These are phyloP conservation scores for Arthrobotrys iridis DNA, from an alignment of 2,329 filamentous ascomycete species.

Conservation along the genomic window DNA sequence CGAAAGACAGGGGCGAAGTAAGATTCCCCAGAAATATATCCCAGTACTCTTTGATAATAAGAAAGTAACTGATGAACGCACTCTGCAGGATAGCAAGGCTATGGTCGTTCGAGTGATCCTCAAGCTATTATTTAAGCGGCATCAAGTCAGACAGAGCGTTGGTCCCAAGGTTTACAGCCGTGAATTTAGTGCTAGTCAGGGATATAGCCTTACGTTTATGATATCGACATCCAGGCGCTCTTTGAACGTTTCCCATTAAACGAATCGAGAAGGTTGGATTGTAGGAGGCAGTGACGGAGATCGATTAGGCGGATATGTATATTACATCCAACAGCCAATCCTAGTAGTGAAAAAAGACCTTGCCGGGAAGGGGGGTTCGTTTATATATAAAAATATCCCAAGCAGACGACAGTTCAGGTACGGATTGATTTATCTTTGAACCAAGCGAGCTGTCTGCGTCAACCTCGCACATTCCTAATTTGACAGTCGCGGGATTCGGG, in stretches of 20 bases:
- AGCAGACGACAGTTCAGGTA: conserved; percentile 16
- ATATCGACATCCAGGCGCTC: conserved; percentile 23
- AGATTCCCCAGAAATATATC: conserved; percentile 15
- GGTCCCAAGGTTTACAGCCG: conserved; percentile 12
- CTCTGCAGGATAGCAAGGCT: conserved; percentile 50
- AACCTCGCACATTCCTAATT: conserved; percentile 52
- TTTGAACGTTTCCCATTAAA: conserved; percentile 32
- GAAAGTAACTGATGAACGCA: conserved; percentile 53
- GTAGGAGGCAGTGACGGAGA: conserved; percentile 25
- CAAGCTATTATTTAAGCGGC: conserved; percentile 37
- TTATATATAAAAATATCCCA: conserved; percentile 45
- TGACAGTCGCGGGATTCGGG: conserved; percentile 42
- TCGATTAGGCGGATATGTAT: conserved; percentile 43
- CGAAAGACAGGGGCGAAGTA: not conserved
- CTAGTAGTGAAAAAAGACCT: conserved; percentile 14
- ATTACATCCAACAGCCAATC: conserved; percentile 27
- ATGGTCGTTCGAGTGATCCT: conserved; percentile 36
- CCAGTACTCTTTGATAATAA: conserved; percentile 25
- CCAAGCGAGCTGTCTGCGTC: conserved; percentile 33
- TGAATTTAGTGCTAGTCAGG: conserved; percentile 1
- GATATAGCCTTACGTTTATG: conserved; percentile 41
- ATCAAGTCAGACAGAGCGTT: conserved; percentile 20
- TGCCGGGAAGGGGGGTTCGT: conserved; percentile 20
- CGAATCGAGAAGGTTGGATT: conserved; percentile 50
- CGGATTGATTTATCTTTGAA: conserved; percentile 29